Percentiles rank a stretch among this genome's conserved stretches.
phyloP scores from a whole-genome alignment of 257 asterid genomes.

The Rauvolfia tetraphylla region DNA sequence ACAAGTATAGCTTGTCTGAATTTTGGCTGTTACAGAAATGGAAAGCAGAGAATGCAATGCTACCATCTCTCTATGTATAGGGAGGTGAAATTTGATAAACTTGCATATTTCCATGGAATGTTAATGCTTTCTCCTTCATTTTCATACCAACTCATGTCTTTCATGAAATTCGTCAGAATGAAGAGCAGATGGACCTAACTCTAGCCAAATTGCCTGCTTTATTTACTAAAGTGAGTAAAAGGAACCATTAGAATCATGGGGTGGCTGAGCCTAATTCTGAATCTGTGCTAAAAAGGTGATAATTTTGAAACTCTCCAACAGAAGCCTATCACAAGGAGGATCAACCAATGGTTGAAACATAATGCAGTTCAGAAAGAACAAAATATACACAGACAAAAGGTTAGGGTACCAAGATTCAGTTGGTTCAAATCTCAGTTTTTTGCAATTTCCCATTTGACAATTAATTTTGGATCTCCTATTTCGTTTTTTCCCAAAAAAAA shows the following conservation, averaged over 20 bases:
- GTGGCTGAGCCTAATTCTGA: conserved; percentile 7
- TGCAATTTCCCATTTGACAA: too few species aligned
- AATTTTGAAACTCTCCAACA: not conserved
- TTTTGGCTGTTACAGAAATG: not conserved
- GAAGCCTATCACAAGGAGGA: conserved; percentile 6
- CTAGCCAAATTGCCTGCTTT: conserved; percentile 5
- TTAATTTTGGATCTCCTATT: too few species aligned
- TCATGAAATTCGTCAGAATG: conserved; percentile 6
- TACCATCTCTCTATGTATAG: not conserved
- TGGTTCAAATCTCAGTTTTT: not conserved
- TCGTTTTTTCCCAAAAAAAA: too few species aligned
- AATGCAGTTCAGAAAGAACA: not conserved
- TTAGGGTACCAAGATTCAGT: not conserved
- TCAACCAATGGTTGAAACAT: conserved; percentile 11
- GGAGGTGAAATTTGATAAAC: not conserved
- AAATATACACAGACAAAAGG: not conserved
- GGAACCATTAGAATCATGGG: not conserved
- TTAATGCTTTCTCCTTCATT: conserved; percentile 10
- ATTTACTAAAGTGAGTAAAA: not conserved
- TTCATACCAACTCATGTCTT: conserved; percentile 16
- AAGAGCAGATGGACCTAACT: conserved; percentile 28
- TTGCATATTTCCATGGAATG: not conserved
- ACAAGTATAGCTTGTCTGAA: not conserved
- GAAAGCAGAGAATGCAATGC: not conserved
- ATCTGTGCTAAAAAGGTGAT: not conserved